Percentiles rank a stretch among this genome's conserved stretches.
phyloP scores from a whole-genome alignment of 441 rosid genomes.

The Flueggea neowawraea region DNA sequence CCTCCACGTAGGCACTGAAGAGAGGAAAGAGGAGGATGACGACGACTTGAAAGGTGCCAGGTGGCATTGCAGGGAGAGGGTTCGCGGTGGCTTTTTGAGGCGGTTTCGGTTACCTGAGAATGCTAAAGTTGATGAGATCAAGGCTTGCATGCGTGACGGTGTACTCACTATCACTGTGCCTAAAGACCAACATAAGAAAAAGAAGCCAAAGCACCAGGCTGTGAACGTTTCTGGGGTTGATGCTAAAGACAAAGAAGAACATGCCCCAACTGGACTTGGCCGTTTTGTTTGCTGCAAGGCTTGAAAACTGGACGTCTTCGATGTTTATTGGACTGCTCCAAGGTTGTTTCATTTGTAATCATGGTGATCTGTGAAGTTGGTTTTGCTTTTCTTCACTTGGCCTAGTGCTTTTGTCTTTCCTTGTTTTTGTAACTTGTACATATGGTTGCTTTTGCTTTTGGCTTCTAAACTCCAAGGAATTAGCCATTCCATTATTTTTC shows the following conservation, averaged over 20 bases:
- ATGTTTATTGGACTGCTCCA: too few relatives aligned
- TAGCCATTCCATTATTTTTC: too few relatives aligned
- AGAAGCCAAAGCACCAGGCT: constrained; percentile 6
- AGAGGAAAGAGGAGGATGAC: constrained; percentile 16
- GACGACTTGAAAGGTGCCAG: constrained; percentile 1
- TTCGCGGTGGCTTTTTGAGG: constrained; percentile 19
- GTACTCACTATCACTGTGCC: constrained; percentile 31
- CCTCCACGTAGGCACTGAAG: constrained; percentile 14
- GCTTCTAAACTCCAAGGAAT: too few relatives aligned
- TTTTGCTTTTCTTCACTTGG: too few relatives aligned
- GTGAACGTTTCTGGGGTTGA: constrained; percentile 21
- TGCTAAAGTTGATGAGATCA: constrained; percentile 35
- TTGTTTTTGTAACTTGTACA: too few relatives aligned
- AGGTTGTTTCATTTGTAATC: too few relatives aligned
- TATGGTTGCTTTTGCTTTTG: too few relatives aligned
- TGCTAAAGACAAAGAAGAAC: not conserved
- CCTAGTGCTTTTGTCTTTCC: too few relatives aligned
- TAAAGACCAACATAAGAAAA: constrained; percentile 9
- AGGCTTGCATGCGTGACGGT: constrained; percentile 42
- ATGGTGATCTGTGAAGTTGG: too few relatives aligned
- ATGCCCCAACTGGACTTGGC: constrained; percentile 22
- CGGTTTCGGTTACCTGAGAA: constrained; percentile 31
- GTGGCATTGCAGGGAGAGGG: constrained; percentile 38
- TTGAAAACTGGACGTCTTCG: constrained; percentile 2
- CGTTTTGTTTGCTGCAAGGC: constrained; percentile 35